Base-by-base conservation (phyloP, 1,284 basidiomycete species). In the Trichosporon sp. region DNA sequence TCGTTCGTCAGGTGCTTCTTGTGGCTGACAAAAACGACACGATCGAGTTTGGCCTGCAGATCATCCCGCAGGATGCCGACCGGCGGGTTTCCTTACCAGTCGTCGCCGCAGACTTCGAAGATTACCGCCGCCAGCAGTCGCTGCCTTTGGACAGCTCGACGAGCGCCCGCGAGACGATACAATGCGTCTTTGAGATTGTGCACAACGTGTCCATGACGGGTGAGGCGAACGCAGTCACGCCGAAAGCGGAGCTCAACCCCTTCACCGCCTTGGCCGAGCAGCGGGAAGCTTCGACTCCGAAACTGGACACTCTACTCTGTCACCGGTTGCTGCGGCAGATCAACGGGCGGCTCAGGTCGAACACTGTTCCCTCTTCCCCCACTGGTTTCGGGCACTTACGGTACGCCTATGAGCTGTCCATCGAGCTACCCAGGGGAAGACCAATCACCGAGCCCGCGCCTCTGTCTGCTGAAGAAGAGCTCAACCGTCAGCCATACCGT, bases 21-120 rank as follows among this genome's bases (percentile, higher is more conserved):
- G 89, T 89, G 32, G 86, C 92, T 3, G 83, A 84, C 63, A 84
- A 81, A 58, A 92, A 92, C 4, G 93, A 95, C 76, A 90, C 91
- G n/a, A 87, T 98, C 65, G 93, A 96, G 77, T 83, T 97, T 63
- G 93, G 94, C 4, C 87, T 97, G n/a, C 88, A 89, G 73, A 85
- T 93, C 65, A 85, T 86, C 2, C 80, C 83, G 2, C 82, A 79
- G 78, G 0, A 64, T 73, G n/a, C 12, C 12, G 31, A 60, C 9
- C 76, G 79, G 4, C 70, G 75, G 1, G 68, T 78, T 2, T 75
- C 78, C n/a, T 68, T 76, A 12, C 76, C 80, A 1, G 65, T 60
- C 35, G 35, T 29, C 18, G 31, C 29, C 23, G 32, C 66, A 32
- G 51, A 69, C 44, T 21, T 75, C 71, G 53, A 66, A 64, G 69